Percentiles rank a stretch among this genome's conserved stretches.
phyloP scores from a whole-genome alignment of 495 filamentous ascomycete genomes.

The Amorphotheca resinae region DNA sequence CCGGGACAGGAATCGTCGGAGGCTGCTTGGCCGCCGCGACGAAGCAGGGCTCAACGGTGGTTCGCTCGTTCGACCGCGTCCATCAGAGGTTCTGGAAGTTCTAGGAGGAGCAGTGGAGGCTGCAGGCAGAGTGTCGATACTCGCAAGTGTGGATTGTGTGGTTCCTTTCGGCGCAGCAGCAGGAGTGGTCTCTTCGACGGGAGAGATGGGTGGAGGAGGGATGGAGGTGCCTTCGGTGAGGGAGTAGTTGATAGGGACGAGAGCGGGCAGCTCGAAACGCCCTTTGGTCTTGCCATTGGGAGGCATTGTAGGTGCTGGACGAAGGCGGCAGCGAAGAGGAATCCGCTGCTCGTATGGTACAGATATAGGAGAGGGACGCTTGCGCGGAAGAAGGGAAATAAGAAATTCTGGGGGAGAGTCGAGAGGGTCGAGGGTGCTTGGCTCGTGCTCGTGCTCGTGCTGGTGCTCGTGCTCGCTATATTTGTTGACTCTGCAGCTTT shows the following conservation, averaged over 20 bases:
- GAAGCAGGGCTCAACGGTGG: conserved; percentile 18
- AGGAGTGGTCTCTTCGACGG: conserved; percentile 26
- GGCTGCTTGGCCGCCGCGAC: conserved; percentile 19
- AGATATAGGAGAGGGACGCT: too few species aligned
- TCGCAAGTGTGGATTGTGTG: background rate
- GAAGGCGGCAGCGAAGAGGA: too few species aligned
- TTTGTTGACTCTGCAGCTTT: too few species aligned
- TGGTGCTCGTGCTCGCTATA: too few species aligned
- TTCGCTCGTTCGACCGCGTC: conserved; percentile 13
- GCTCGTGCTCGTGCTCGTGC: too few species aligned
- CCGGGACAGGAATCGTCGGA: conserved; percentile 29
- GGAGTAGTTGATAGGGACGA: conserved; percentile 33
- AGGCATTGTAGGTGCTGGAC: conserved; percentile 10
- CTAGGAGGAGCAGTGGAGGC: background rate
- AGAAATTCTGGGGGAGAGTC: background rate
- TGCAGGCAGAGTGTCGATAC: background rate
- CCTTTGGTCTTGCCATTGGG: conserved; percentile 22
- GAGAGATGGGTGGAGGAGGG: conserved; percentile 39
- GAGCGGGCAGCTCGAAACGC: conserved; percentile 40
- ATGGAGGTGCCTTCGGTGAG: conserved; percentile 46
- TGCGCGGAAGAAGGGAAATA: background rate
- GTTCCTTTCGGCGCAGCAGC: conserved; percentile 12
- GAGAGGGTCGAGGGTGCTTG: too few species aligned
- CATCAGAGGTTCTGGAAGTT: conserved; percentile 2
- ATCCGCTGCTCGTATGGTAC: too few species aligned